Evolutionary conservation across 371 early-diverging fungal species (phyloP), one percentile per base, ranked within the genome.

Genomic region (Rhizopus stolonifer): DNA sequence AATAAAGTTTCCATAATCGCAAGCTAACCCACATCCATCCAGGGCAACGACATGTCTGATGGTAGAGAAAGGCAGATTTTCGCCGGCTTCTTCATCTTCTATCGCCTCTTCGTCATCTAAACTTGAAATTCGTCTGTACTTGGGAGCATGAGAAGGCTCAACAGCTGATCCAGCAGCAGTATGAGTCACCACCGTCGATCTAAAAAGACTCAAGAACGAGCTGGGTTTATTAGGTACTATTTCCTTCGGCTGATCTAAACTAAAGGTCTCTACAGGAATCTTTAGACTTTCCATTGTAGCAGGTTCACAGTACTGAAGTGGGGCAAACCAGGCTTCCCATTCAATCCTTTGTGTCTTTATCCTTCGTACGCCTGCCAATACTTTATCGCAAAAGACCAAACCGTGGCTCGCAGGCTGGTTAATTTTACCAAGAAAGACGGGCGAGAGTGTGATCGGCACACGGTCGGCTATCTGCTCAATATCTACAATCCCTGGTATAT

Each of bases 261-360:
- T 43, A 32, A 63, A 63, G 3, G 56, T 55, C 15, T 62, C 67
- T 2, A 56, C 40, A 18, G 58, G 63, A 25, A 63, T 62, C 8
- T 32, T 23, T 19, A 46, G 18, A 8, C 1, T 13, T 13, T 46
- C 38, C 0, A 22, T 29, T 3, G 15, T 43, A 3, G 42, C 29
- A 11, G 66, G 69, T 21, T 70, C 65, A 24, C 64, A 58, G 22
- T 67, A 66, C 31, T 63, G 61, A 19, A 70, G 50, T 25, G 67
- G 58, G 13, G 71, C 67, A 58, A 70, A 66, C 71, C 71, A 70
- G 17, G 60, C 44, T 25, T 70, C 71, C 71, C 71, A 70, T 43
- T 60, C 60, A 11, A 44, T 32, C 10, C 36, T 31, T 4, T 46
- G 52, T 18, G 17, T 23, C 46, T 55, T 63, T 26, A 56, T 49